phyloP scores from a whole-genome alignment of 208 protist genomes.

The Polymyxa betae region DNA sequence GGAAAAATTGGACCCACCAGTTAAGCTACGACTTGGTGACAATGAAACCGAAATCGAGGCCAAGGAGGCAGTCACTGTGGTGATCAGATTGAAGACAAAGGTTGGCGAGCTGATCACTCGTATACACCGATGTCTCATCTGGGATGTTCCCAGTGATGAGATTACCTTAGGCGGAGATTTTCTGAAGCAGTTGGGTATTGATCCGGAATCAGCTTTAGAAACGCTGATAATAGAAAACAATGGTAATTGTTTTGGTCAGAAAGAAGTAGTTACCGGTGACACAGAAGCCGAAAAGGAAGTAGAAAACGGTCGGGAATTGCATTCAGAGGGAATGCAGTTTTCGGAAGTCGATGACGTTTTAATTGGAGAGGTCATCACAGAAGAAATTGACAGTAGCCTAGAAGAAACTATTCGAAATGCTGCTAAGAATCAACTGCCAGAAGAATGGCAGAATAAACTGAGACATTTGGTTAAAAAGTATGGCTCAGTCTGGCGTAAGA shows the following conservation, averaged over 20 bases:
- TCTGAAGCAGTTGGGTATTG: not conserved
- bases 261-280: not conserved
- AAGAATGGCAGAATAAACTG: conserved; percentile 5
- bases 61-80: not conserved
- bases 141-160: not conserved
- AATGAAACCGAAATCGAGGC: not conserved
- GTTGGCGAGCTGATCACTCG: conserved; percentile 6
- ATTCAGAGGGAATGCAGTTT: not conserved
- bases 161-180: not conserved
- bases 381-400: conserved; percentile 2
- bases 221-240: not conserved
- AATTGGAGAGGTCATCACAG: conserved; percentile 9
- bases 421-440: not conserved
- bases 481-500: not conserved
- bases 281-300: not conserved
- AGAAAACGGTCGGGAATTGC: not conserved
- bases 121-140: not conserved
- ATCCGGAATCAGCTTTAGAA: not conserved
- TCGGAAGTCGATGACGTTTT: not conserved
- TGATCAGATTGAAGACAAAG: not conserved
- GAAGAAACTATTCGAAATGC: not conserved
- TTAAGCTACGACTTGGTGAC: not conserved
- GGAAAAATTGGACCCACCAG: not conserved
- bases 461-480: not conserved
- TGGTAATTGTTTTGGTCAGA: not conserved